Base-by-base conservation (phyloP, 2,329 filamentous ascomycete species). In the Cercospora sp. region DNA sequence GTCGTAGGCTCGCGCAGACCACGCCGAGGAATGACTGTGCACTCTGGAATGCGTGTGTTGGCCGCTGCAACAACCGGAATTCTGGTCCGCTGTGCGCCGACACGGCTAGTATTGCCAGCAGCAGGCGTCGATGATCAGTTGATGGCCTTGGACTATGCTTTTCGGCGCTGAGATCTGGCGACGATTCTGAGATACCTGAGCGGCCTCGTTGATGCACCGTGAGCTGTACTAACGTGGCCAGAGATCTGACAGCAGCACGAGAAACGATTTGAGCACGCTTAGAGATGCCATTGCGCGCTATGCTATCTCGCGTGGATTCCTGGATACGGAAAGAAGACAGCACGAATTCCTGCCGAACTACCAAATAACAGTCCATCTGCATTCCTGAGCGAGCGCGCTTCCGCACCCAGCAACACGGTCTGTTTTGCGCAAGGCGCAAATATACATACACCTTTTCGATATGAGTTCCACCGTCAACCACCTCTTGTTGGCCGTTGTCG, bases 331-430 rank as follows among this genome's bases (percentile, higher is more conserved):
- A 60, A 60, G 20, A 9, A 26, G 30, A 26, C n/a, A 48, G 59
- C n/a, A 48, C 59, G n/a, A 40, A 61, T 42, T 45, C 59, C 33
- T n/a, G 36, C 18, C 33, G 10, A 33, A 59, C 40, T 42, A 31
- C 48, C 45, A 64, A 36, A 61, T 28, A 53, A 28, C 26, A 45
- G 48, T 20, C 60, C 36, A 40, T 31, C 65, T 55, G 60, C 65
- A 67, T 67, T 67, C 65, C 65, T 64, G 20, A 51, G 20, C 28
- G 18, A 16, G 51, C 30, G 48, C n/a, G 62, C 51, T 57, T 8
- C 42, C 42, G 40, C 60, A 53, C 60, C 60, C 33, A 57, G 48
- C 48, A 64, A 64, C 61, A 53, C 30, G 31, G 48, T 18, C 30
- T 64, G 51, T 64, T 60, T 63, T 64, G 61, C 51, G 62, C 51